Base-by-base conservation (phyloP, 805 yeast genomes). In the Hanseniaspora occidentalis region DNA sequence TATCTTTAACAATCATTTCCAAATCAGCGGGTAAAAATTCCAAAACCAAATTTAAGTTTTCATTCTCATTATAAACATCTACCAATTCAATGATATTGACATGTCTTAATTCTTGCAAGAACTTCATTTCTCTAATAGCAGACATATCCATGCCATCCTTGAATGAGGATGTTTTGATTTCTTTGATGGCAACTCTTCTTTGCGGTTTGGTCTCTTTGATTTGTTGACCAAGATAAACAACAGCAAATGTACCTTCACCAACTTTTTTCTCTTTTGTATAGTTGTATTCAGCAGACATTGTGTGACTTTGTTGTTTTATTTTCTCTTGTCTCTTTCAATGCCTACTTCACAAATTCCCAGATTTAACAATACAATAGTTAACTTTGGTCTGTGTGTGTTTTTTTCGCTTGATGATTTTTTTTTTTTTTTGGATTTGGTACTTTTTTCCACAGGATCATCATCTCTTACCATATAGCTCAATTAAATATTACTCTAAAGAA, bases 191-290 rank as follows among this genome's bases (percentile, higher is more conserved):
- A 25, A 92, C 79, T 39, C 69, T 67, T 40, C 88, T 61, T 5
- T 58, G 62, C 44, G 11, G 52, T 47, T 5, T 54, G 37, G 61
- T 58, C 22, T 75, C 70, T 37, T 19, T 4, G 10, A 66, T 49
- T 54, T 81, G 81, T 31, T 69, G 75, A 2, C 97, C 97, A 13
- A 88, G 67, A 52, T 79, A 85, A 5, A 92, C 99, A 42, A 88
- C 94, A 36, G 99, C 99, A 65, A 89, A 92, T 0, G 99, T 92
- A 61, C 99, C 99, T 63, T 92, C 99, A 55, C 99, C 99, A 22
- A 92, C 96, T 56, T 86, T 88, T 48, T 73, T 77, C 42, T 86
- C 95, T 54, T 42, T 42, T 2, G 31, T 20, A 13, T 38, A 42
- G 5, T 22, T n/a, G 2, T 18, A 29, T 29, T 9, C n/a, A 13